Percentiles rank a stretch among this genome's conserved stretches.
Conservation (phyloP, 2,329 filamentous ascomycete genomes). For the Alternaria incomplexa region DNA sequence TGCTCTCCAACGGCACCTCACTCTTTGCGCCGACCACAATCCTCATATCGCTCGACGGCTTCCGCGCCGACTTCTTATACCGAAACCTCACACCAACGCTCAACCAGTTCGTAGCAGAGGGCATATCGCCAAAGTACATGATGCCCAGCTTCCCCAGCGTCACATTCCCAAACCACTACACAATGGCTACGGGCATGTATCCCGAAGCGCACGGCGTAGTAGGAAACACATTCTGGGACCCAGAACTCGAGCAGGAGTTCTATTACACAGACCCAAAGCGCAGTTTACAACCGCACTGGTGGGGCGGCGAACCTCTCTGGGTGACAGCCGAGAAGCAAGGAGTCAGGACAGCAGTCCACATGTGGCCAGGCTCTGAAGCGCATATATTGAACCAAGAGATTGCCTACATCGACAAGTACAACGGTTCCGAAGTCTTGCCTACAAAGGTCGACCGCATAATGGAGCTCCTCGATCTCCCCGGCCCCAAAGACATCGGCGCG, state of each 20-base stretch:
- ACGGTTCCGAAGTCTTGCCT: conserved; percentile 74
- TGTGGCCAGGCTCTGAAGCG: conserved; percentile 98
- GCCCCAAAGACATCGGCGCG: conserved; percentile 64
- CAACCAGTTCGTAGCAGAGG: conserved; percentile 77
- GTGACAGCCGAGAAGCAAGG: conserved; percentile 85
- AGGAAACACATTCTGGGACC: conserved; percentile 95
- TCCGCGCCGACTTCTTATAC: conserved; percentile 90
- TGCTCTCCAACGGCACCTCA: conserved; percentile 79
- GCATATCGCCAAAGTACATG: conserved; percentile 92
- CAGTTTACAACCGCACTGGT: conserved; percentile 89
- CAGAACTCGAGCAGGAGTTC: conserved; percentile 76
- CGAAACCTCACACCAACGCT: conserved; percentile 83
- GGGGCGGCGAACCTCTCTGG: conserved; percentile 94
- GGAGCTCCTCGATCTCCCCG: conserved; percentile 83
- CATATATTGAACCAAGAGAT: conserved; percentile 78
- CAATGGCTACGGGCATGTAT: conserved; percentile 87
- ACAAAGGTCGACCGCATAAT: conserved; percentile 82
- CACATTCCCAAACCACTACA: conserved; percentile 95
- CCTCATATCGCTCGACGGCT: conserved; percentile 91
- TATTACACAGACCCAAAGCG: conserved; percentile 79
- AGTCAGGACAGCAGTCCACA: conserved; percentile 83
- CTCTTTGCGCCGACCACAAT: conserved; percentile 91
- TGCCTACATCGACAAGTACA: conserved; percentile 82
- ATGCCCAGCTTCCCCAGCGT: conserved; percentile 92
- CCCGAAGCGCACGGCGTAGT: conserved; percentile 93